A percentile compares a stretch with the other conserved stretches of the same genome.
phyloP scores from a whole-genome alignment of 306 rosid genomes.

The Biancaea sappan region DNA sequence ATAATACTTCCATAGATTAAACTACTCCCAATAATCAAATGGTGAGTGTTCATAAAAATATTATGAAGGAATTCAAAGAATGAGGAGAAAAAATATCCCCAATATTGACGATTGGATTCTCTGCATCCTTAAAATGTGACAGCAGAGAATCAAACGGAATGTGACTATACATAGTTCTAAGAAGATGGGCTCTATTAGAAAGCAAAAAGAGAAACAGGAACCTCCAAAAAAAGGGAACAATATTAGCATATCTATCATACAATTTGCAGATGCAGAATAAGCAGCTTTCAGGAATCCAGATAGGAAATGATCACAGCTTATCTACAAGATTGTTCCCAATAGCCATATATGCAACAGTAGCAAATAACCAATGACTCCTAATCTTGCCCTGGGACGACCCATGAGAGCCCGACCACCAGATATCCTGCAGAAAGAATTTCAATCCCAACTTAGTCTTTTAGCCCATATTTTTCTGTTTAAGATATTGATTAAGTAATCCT shows the following conservation, averaged over 20 bases:
- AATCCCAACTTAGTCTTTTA: neutral
- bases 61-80: slow-evolving; percentile 26
- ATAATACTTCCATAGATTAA: neutral
- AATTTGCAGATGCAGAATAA: slow-evolving; percentile 49
- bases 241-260: slow-evolving; percentile 48
- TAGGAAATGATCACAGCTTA: slow-evolving; percentile 25
- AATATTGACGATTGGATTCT: slow-evolving; percentile 48
- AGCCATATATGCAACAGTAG: slow-evolving; percentile 88
- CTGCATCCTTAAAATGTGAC: slow-evolving; percentile 84
- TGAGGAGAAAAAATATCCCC: slow-evolving; percentile 31
- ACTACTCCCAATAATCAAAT: slow-evolving; percentile 25
- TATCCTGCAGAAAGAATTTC: slow-evolving; percentile 66
- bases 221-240: neutral
- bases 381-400: slow-evolving; percentile 92
- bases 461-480: neutral
- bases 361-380: slow-evolving; percentile 78
- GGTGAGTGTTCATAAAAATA: slow-evolving; percentile 18
- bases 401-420: slow-evolving; percentile 86
- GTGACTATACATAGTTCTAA: slow-evolving; percentile 19
- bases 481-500: neutral
- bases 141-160: slow-evolving; percentile 55
- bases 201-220: slow-evolving; percentile 24
- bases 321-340: slow-evolving; percentile 73
- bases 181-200: slow-evolving; percentile 32
- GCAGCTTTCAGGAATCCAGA: slow-evolving; percentile 26